Conservation (phyloP, 2,329 filamentous ascomycete species). For the Catunica adiposa region DNA sequence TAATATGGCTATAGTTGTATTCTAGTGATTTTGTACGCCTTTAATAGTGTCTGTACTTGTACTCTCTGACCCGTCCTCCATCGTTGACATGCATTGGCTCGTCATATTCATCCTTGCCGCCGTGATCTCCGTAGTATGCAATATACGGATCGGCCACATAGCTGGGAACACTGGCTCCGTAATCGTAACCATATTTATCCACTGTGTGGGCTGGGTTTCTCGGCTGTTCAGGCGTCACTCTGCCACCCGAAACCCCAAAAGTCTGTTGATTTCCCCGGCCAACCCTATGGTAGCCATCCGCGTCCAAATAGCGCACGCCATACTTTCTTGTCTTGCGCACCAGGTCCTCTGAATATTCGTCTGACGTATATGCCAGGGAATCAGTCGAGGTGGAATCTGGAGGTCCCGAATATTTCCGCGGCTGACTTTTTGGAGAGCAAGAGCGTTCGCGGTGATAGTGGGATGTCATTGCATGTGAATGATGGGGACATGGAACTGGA, state of each 20-base stretch:
- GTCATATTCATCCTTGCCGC: conserved; percentile 15
- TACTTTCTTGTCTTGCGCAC: not conserved
- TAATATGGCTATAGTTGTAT: too few species aligned
- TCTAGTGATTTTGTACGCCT: not conserved
- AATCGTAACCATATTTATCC: not conserved
- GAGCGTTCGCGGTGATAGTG: not conserved
- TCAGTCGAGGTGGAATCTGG: not conserved
- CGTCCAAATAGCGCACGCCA: not conserved
- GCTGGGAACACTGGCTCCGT: not conserved
- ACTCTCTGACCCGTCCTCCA: not conserved
- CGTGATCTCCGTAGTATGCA: not conserved
- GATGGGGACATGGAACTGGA: not conserved
- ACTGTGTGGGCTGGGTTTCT: not conserved
- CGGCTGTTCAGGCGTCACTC: not conserved
- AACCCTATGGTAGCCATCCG: not conserved
- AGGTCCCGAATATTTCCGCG: not conserved
- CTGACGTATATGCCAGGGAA: not conserved
- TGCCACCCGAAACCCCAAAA: not conserved
- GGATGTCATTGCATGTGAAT: not conserved
- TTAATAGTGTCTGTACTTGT: conserved; percentile 1
- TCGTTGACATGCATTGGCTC: conserved; percentile 1
- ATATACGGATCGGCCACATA: not conserved
- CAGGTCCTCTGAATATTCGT: not conserved
- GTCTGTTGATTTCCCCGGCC: not conserved
- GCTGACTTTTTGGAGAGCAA: not conserved